phyloP scores from a whole-genome alignment of 2,329 filamentous ascomycete genomes.

The Fusarium anguioides region DNA sequence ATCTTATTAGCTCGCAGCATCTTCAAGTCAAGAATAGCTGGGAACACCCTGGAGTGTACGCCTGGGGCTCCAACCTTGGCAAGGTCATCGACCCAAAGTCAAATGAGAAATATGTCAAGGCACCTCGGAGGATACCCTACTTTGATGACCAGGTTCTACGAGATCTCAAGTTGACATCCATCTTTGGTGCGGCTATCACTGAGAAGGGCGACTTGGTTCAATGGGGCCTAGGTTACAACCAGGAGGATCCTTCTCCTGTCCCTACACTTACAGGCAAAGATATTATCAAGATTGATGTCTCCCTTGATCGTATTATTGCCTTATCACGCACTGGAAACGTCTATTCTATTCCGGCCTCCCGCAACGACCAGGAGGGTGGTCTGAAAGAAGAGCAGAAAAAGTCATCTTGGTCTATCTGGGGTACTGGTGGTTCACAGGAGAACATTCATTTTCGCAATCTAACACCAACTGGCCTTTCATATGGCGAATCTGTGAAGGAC shows the following conservation, averaged over 20 bases:
- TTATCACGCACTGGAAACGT: conserved; percentile 79
- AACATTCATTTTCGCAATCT: conserved; percentile 78
- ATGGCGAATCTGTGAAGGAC: conserved; percentile 78
- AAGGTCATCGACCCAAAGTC: conserved; percentile 88
- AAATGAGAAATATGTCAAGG: conserved; percentile 80
- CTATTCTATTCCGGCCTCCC: conserved; percentile 85
- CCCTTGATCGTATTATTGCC: conserved; percentile 84
- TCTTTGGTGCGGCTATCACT: conserved; percentile 86
- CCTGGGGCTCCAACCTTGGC: conserved; percentile 90
- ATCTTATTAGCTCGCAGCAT: conserved; percentile 85
- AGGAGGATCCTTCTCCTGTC: conserved; percentile 70
- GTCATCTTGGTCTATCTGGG: conserved; percentile 79
- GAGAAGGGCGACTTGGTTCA: conserved; percentile 91
- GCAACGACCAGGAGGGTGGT: conserved; percentile 74
- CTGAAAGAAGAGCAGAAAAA: conserved; percentile 68
- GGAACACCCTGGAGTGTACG: conserved; percentile 88
- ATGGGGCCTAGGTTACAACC: conserved; percentile 85
- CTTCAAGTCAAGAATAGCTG: conserved; percentile 86
- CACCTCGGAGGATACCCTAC: conserved; percentile 79
- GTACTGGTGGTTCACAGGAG: conserved; percentile 45
- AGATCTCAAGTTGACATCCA: conserved; percentile 85
- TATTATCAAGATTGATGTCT: conserved; percentile 79
- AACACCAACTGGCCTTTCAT: conserved; percentile 70
- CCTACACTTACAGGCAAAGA: conserved; percentile 85
- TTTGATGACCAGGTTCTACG: conserved; percentile 88